Base-by-base conservation (phyloP, 2,329 filamentous ascomycete genomes). In the Achaetomium macrosporum region DNA sequence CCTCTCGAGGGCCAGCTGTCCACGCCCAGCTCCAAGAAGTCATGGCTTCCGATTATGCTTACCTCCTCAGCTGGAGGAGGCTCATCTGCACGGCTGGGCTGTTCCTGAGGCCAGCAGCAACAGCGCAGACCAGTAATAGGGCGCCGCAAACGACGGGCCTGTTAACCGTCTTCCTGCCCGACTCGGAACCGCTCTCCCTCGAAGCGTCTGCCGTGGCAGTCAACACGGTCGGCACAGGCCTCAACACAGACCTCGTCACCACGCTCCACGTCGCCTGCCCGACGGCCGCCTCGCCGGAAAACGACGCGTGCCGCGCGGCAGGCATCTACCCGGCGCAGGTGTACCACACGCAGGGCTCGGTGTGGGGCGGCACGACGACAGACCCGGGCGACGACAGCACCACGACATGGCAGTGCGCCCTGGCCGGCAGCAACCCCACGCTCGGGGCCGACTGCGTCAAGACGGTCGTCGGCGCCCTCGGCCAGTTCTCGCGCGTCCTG, bases 321-420 rank as follows among this genome's bases (percentile, higher is more conserved):
- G 50, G 50, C 41, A 55, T 60, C 51, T 60, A 60, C 41, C 56
- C 58, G 1, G 56, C 51, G 9, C 41, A 60, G 17, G 47, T 57
- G 29, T 56, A 56, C 49, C 57, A 59, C 49, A 55, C 56, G 7
- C 51, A 47, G 17, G 58, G 56, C 2, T 53, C 51, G 3, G 42
- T 58, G 13, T 58, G 47, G 51, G 58, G 56, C 36, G 58, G 58
- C 19, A 60, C 58, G 16, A 53, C 52, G 15, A 58, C 52, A 7
- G 44, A 56, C 33, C 15, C 45, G 13, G 54, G 16, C 25, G 58
- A 56, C 37, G 57, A 57, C 50, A 53, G 52, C 42, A 60, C 58
- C 13, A 60, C 58, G 8, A 52, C 56, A 0, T 58, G 56, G 56
- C 17, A 20, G 11, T 58, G 56, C 49, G 16, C 20, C 8, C 41